A percentile compares a stretch with the other conserved stretches of the same genome.
These are phyloP conservation scores for Usnea hakonensis DNA, from an alignment of 495 filamentous ascomycete species.

Conservation along the genomic window DNA sequence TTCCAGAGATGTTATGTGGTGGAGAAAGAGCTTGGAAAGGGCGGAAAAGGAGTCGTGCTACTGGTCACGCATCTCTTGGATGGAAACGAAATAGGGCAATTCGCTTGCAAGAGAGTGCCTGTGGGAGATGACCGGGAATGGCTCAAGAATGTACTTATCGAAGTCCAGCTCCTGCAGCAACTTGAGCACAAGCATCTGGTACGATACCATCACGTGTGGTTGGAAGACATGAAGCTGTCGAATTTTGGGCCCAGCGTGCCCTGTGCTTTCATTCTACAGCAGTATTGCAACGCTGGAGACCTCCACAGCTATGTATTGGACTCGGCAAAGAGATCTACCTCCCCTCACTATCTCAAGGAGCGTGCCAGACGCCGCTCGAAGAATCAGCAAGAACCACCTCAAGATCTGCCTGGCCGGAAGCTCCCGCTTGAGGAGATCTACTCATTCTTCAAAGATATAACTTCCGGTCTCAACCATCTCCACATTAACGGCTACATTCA, in stretches of 20 bases:
- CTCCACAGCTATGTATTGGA: slow-evolving; percentile 75
- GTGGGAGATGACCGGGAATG: slow-evolving; percentile 93
- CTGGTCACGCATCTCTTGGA: slow-evolving; percentile 87
- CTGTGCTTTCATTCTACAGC: slow-evolving; percentile 93
- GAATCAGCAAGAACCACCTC: slow-evolving; percentile 45
- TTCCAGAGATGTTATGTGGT: slow-evolving; percentile 88
- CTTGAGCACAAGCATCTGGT: slow-evolving; percentile 94
- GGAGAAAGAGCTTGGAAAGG: slow-evolving; percentile 75
- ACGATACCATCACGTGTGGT: slow-evolving; percentile 93
- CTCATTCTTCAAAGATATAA: slow-evolving; percentile 93
- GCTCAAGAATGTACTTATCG: slow-evolving; percentile 87
- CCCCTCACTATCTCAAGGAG: slow-evolving; percentile 78
- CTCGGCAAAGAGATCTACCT: slow-evolving; percentile 47
- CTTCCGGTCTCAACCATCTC: slow-evolving; percentile 80
- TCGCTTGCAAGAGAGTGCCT: slow-evolving; percentile 94
- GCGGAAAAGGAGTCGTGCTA: slow-evolving; percentile 89
- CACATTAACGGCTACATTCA: slow-evolving; percentile 95
- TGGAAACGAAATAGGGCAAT: slow-evolving; percentile 76
- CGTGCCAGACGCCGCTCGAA: slow-evolving; percentile 72
- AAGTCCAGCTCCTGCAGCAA: slow-evolving; percentile 86
- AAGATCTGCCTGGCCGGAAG: slow-evolving; percentile 46
- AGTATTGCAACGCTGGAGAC: slow-evolving; percentile 96
- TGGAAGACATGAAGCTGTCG: slow-evolving; percentile 78
- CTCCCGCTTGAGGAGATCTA: slow-evolving; percentile 88
- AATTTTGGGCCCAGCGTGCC: slow-evolving; percentile 85